These are phyloP conservation scores for Strobilomyces dryophilus DNA, from an alignment of 768 basidiomycete species.

Conservation along the genomic window DNA sequence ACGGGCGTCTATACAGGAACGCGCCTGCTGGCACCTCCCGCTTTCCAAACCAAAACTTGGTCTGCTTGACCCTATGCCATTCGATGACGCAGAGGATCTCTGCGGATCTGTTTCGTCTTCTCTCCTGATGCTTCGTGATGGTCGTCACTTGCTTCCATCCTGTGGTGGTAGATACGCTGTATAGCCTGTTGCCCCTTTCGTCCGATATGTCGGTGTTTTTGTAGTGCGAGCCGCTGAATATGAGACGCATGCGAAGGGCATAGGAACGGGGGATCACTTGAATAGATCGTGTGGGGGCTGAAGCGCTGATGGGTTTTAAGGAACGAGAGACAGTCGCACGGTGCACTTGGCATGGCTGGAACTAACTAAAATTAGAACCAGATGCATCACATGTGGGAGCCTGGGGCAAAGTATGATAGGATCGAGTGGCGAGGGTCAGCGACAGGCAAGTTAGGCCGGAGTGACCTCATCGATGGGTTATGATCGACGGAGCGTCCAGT, in stretches of 20 bases:
- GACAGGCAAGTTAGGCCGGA: not conserved
- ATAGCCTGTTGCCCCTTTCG: conserved; percentile 17
- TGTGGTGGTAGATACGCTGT: conserved; percentile 14
- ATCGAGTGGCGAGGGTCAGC: not conserved
- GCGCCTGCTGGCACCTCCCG: conserved; percentile 16
- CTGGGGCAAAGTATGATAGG: not conserved
- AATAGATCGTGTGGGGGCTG: not conserved
- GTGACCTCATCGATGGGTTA: not conserved
- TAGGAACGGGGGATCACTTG: not conserved
- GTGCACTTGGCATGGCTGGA: not conserved
- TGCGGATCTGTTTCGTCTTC: not conserved
- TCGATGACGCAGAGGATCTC: conserved; percentile 29
- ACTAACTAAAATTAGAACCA: not conserved
- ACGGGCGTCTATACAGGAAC: conserved; percentile 12
- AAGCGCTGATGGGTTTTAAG: not conserved
- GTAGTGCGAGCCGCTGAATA: conserved; percentile 12
- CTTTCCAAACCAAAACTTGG: conserved; percentile 24
- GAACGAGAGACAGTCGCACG: not conserved
- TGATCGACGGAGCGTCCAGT: not conserved
- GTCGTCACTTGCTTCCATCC: conserved; percentile 13
- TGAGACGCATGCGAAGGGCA: conserved; percentile 9
- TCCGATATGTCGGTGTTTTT: conserved; percentile 18
- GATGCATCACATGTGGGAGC: not conserved
- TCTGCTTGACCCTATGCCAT: conserved; percentile 24
- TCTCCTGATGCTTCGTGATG: conserved; percentile 5